Evolutionary conservation across 768 basidiomycete species (phyloP), one percentile per base, ranked within the genome.

Genomic region (Hortiboletus campestris): DNA sequence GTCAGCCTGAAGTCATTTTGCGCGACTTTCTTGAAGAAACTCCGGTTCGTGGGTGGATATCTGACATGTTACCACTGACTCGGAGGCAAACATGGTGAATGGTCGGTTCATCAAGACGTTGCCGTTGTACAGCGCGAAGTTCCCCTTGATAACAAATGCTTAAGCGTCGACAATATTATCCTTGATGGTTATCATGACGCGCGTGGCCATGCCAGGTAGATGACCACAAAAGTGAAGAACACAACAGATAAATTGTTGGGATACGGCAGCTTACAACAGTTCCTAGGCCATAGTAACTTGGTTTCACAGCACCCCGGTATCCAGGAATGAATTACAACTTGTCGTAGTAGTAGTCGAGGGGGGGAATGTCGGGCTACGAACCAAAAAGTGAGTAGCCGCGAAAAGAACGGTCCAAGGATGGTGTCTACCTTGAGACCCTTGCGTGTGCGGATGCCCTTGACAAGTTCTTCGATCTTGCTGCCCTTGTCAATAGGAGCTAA

Each of bases 341-440:
- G 84, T 96, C 94, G 79, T 95, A 94, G 80, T 94, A 97, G 35
- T 83, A 83, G 73, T 94, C 91, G 62, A 94, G 82, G 52, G 88
- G 45, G 43, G 94, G 94, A 52, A 95, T 88, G 13, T 96, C 94
- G 65, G 90, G 88, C 91, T 91, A 59, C 2, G 13, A 61, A 46
- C 56, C 11, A 25, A n/a, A 47, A 62, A 38, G 46, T 67, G n/a
- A 68, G 42, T 51, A 14, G 41, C 32, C 14, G 20, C 28, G 28
- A 31, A 48, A 53, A 47, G 12, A 36, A 3, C 3, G 39, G 6
- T 16, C 22, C 29, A 17, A 49, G 20, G 35, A 38, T 34, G 19
- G 48, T 19, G 49, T 75, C 36, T 63, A 86, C 86, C 85, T 94
- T 96, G 74, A 97, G 90, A 81, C 94, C 94, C 78, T 98, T 99